Conservation (phyloP, 495 filamentous ascomycete species). For the Endocarpon pusillum region DNA sequence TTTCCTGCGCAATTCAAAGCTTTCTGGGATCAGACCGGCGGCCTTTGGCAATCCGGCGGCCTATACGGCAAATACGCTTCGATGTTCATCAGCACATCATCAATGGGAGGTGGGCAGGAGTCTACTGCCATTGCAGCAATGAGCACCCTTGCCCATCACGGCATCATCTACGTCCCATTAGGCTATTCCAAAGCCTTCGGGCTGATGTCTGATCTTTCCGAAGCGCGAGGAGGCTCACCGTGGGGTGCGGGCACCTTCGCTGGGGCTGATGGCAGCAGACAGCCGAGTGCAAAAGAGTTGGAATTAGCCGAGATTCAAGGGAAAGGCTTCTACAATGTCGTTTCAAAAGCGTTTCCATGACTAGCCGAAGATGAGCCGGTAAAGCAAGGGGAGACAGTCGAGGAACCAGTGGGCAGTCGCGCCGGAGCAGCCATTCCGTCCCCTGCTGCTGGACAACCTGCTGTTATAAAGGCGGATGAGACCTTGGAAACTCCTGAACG, state of each 20-base stretch:
- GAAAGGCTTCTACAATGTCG: constrained; percentile 66
- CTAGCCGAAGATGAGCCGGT: constrained; percentile 46
- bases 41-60: constrained; percentile 52
- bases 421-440: constrained; percentile 10
- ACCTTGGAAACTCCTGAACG: constrained; percentile 16
- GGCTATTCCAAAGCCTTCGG: constrained; percentile 74
- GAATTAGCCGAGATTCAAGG: constrained; percentile 67
- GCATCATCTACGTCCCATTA: constrained; percentile 86
- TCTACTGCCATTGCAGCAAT: constrained; percentile 65
- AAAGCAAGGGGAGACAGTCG: constrained; percentile 16
- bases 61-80: constrained; percentile 87
- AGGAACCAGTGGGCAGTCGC: constrained; percentile 13
- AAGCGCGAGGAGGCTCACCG: constrained; percentile 69
- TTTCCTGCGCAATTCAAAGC: constrained; percentile 93
- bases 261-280: constrained; percentile 59
- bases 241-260: constrained; percentile 96
- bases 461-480: constrained; percentile 6
- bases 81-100: constrained; percentile 73
- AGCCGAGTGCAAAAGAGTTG: constrained; percentile 59
- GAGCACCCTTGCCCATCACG: constrained; percentile 84
- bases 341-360: constrained; percentile 63
- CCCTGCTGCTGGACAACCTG: constrained; percentile 11
- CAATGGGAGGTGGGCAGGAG: constrained; percentile 83
- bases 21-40: constrained; percentile 73
- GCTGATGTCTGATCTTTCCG: constrained; percentile 45